Percentiles rank a stretch among this genome's conserved stretches.
These are phyloP conservation scores for Spathaspora gorwiae DNA, from an alignment of 805 yeast genomes.

Conservation along the genomic window DNA sequence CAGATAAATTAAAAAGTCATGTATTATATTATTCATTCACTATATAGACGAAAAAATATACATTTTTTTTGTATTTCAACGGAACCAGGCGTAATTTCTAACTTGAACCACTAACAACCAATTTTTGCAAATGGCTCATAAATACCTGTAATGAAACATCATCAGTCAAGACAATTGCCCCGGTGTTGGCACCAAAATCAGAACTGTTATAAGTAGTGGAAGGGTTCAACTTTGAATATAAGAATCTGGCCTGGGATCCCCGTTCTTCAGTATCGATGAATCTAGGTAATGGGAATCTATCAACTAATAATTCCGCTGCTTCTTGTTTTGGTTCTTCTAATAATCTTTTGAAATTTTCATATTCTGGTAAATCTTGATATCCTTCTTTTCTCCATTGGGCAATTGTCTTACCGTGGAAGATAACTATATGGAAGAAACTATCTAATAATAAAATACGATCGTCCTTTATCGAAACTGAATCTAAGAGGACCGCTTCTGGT, in stretches of 20 bases:
- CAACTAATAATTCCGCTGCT: constrained; percentile 86
- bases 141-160: constrained; percentile 93
- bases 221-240: constrained; percentile 92
- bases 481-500: constrained; percentile 88
- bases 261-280: constrained; percentile 97
- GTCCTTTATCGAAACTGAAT: constrained; percentile 86
- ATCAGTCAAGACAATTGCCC: constrained; percentile 87
- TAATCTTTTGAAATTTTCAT: constrained; percentile 79
- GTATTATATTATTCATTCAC: no score
- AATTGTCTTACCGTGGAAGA: constrained; percentile 90
- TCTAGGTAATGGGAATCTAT: constrained; percentile 96
- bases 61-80: not conserved
- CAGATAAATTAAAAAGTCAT: no score
- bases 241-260: constrained; percentile 96
- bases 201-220: constrained; percentile 73
- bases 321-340: constrained; percentile 87
- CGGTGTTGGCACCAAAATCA: constrained; percentile 40
- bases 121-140: constrained; percentile 89
- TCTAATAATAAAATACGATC: constrained; percentile 85
- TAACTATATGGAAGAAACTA: constrained; percentile 93
- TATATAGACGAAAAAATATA: no score
- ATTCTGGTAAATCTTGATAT: constrained; percentile 87
- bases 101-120: constrained; percentile 59
- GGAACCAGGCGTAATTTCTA: constrained; percentile 8
- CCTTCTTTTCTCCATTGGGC: constrained; percentile 97